Evolutionary conservation across 2,329 filamentous ascomycete genomes (phyloP), one percentile per base, ranked within the genome.

Genomic region (Helicocarpus griseus): DNA sequence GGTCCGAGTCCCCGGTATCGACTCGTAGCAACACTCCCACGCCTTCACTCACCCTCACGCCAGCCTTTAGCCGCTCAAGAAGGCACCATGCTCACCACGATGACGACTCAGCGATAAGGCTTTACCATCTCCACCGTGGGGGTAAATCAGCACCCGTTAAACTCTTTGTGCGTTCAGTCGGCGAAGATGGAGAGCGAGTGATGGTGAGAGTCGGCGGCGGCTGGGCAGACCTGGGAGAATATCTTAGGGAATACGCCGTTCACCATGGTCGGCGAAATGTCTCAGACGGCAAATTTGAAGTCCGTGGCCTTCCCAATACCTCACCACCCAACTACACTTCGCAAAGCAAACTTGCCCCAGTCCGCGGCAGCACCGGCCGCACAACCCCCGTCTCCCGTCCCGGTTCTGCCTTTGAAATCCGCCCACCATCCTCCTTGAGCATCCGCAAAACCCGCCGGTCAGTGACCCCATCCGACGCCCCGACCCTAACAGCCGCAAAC

Each of bases 151-250:
- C 88, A 11, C 93, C 93, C 0, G 90, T 96, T 64, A 97, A 96
- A 69, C 80, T 98, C 4, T 95, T 94, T 62, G 90, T 98, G 49
- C 86, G 93, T 14, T 83, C 89, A 1, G 90, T 98, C 2, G 93
- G 93, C 47, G 89, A 95, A 66, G 78, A 82, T 52, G 88, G 87
- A 14, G 89, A 97, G 68, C 83, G 93, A 48, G 89, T 97, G 55
- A 97, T 98, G 93, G 93, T 98, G 6, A 86, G 93, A 33, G 91
- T 98, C 11, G 93, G 93, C 11, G 93, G 93, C 53, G 93, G 93
- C n/a, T 98, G 93, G 93, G 89, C 90, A 13, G 93, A 98, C 67
- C 75, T 98, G 19, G 91, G 87, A 35, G 93, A 97, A 67, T 98
- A 96, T 63, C 77, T 98, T 39, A 86, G 89, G 60, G 89, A 95